These are phyloP conservation scores for Petunia hybrid DNA, from an alignment of 305 asterid species.

Conservation along the genomic window DNA sequence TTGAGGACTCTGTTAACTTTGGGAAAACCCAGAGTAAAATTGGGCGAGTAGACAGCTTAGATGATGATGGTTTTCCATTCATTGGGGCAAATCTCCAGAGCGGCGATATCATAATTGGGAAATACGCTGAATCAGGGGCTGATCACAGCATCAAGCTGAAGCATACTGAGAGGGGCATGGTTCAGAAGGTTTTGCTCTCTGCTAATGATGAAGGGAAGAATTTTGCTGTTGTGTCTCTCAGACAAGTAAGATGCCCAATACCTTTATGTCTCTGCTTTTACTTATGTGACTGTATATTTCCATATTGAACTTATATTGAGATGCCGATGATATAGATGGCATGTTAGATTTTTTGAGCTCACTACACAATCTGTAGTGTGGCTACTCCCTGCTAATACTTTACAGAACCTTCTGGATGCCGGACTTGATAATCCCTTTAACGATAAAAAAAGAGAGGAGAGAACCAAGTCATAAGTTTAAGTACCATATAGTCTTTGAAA, in stretches of 20 bases:
- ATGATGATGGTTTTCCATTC: slow-evolving; percentile 94
- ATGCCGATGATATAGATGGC: background rate
- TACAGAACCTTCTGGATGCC: no score
- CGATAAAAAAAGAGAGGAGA: background rate
- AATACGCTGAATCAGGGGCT: slow-evolving; percentile 76
- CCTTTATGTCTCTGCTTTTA: slow-evolving; percentile 12
- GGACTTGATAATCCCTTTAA: no score
- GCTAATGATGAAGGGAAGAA: slow-evolving; percentile 90
- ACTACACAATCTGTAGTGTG: no score
- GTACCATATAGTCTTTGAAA: background rate
- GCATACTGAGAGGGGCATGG: slow-evolving; percentile 97
- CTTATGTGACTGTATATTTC: background rate
- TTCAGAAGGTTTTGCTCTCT: slow-evolving; percentile 84
- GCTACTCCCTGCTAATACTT: no score
- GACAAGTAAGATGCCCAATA: slow-evolving; percentile 69
- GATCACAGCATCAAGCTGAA: slow-evolving; percentile 90
- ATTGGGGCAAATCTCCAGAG: slow-evolving; percentile 89
- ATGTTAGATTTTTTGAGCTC: no score
- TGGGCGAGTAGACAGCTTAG: slow-evolving; percentile 89
- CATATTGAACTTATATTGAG: background rate
- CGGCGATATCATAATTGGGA: slow-evolving; percentile 90
- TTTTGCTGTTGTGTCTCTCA: slow-evolving; percentile 80
- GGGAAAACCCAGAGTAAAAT: slow-evolving; percentile 86
- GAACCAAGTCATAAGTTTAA: background rate
- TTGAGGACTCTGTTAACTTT: slow-evolving; percentile 67